Conservation (phyloP, 2,329 filamentous ascomycete species). For the Biscogniauxia marginata region DNA sequence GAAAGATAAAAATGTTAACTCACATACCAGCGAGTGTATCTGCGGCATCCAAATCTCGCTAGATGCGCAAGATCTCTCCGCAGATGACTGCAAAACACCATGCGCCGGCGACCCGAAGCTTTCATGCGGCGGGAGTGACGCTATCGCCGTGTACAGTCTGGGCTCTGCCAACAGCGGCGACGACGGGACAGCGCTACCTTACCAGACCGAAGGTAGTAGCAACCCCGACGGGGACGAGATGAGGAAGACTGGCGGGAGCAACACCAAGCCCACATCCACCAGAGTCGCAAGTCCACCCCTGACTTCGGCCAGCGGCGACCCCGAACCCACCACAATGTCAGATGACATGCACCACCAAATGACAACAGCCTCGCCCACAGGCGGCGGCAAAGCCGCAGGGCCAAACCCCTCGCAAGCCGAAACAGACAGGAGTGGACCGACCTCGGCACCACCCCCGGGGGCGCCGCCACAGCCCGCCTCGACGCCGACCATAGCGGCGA, state of each 20-base stretch:
- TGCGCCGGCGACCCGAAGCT: constrained; percentile 23
- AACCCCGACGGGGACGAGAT: not conserved
- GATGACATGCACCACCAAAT: too few species aligned
- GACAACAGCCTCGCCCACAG: not conserved
- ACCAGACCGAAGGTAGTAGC: not conserved
- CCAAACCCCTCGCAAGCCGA: too few species aligned
- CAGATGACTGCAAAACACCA: constrained; percentile 22
- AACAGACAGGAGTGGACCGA: too few species aligned
- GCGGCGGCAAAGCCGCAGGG: not conserved
- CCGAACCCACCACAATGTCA: too few species aligned
- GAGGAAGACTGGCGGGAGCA: not conserved
- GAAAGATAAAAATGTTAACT: constrained; percentile 2
- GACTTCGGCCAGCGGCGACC: not conserved
- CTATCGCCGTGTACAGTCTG: constrained; percentile 23
- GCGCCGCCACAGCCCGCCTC: constrained; percentile 4
- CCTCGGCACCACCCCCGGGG: constrained; percentile 4
- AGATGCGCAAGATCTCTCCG: constrained; percentile 15
- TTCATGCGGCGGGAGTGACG: constrained; percentile 24
- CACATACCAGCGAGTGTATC: constrained; percentile 22
- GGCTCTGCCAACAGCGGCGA: not conserved
- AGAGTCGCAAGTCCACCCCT: too few species aligned
- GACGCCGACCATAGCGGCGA: constrained; percentile 20
- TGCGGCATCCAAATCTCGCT: constrained; percentile 21
- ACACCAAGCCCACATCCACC: too few species aligned
- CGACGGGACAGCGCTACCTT: not conserved